These are phyloP conservation scores for Pyrrhoderma noxium DNA, from an alignment of 1,284 basidiomycete species.

Conservation along the genomic window DNA sequence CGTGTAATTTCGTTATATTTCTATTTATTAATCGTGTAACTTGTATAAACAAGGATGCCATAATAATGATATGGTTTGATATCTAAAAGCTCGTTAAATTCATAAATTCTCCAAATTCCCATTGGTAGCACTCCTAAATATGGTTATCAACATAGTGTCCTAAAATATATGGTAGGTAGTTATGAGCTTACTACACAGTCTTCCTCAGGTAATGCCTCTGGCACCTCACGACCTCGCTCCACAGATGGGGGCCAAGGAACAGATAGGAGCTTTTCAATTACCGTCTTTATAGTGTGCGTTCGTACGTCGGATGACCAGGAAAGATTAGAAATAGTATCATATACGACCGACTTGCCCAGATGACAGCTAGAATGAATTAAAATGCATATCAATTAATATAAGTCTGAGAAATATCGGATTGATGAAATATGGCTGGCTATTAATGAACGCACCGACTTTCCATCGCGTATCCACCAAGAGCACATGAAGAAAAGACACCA, in stretches of 20 bases:
- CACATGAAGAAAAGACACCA: slow-evolving; percentile 66
- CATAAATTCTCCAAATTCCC: slow-evolving; percentile 59
- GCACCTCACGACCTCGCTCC: slow-evolving; percentile 54
- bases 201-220: slow-evolving; percentile 38
- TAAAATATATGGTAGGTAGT: too few species aligned
- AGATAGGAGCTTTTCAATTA: slow-evolving; percentile 72
- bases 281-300: slow-evolving; percentile 74
- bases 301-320: slow-evolving; percentile 81
- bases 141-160: too few species aligned
- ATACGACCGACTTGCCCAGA: slow-evolving; percentile 76
- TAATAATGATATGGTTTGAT: too few species aligned
- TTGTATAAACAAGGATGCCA: too few species aligned
- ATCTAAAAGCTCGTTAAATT: background rate
- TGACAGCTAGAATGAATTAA: slow-evolving; percentile 54
- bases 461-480: slow-evolving; percentile 71
- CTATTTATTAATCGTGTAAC: too few species aligned
- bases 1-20: too few species aligned
- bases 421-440: background rate
- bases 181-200: slow-evolving; percentile 63
- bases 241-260: slow-evolving; percentile 68
- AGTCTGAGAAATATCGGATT: slow-evolving; percentile 24
- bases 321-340: slow-evolving; percentile 82
- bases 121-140: slow-evolving; percentile 61
- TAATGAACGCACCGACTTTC: slow-evolving; percentile 49
- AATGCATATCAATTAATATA: too few species aligned